Evolutionary conservation across 306 rosid species (phyloP), one percentile per base, ranked within the genome.

Genomic region (Coriaria nepalensis): DNA sequence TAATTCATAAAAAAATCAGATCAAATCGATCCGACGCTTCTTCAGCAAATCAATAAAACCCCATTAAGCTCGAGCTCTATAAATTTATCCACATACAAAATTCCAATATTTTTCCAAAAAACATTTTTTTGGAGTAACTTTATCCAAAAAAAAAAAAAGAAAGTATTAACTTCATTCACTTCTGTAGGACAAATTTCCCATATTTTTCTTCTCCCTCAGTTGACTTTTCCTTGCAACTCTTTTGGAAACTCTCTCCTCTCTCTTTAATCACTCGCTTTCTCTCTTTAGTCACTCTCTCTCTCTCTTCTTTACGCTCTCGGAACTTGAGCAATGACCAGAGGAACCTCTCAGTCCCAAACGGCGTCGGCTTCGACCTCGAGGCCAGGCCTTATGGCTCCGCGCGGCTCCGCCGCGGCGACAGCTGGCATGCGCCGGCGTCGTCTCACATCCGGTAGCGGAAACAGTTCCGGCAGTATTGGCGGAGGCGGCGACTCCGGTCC

Each of bases 371-470:
- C 66, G 2, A 45, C 77, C 46, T 41, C 93, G 0, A 76, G 94
- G 0, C 93, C 88, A 2, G 94, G 90, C 12, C 52, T 72, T 47
- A 15, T 40, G 53, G 93, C 96, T 57, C 96, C 96, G 2, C 88
- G 94, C 9, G 94, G 94, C n/a, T 78, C 94, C 0, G 96, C 94
- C 0, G 94, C 94, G 2, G 93, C 96, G 4, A 72, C 94, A 0
- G 93, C 96, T 0, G 93, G 94, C 50, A 79, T 80, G 73, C 86
- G 96, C 29, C 96, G 94, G 14, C 96, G 96, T n/a, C 80, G 95
- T 6, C 8, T 66, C 8, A 66, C 58, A 13, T 71, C 75, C 13
- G 55, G 47, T 5, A 40, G 58, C 20, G 10, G 47, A 15, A 7
- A 52, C 42, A 29, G 43, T 0, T 64, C 75, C 6, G 68, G 74